Conservation (phyloP, 768 basidiomycete genomes). For the Termitomyces sp. region DNA sequence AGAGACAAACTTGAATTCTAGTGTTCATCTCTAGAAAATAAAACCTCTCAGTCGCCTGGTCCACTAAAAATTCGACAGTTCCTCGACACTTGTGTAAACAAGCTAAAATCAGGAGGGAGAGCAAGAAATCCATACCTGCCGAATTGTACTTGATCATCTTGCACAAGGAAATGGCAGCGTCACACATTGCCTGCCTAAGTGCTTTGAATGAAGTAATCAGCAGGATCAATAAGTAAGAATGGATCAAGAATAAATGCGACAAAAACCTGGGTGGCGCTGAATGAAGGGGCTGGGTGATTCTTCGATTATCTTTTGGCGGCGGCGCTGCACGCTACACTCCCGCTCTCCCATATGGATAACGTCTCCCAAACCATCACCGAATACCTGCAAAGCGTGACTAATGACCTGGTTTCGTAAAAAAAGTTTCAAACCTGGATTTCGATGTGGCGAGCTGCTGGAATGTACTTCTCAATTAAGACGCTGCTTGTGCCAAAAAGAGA, state of each 20-base stretch:
- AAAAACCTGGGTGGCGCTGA: conserved; percentile 32
- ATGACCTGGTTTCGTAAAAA: not conserved
- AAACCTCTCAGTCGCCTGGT: conserved; percentile 44
- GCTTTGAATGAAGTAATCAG: conserved; percentile 20
- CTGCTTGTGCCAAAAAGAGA: conserved; percentile 43
- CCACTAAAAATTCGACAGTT: conserved; percentile 64
- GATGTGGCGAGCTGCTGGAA: conserved; percentile 50
- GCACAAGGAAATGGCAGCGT: conserved; percentile 47
- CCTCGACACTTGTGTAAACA: conserved; percentile 26
- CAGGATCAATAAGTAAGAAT: not conserved
- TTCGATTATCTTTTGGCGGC: conserved; percentile 72
- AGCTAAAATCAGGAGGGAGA: not conserved
- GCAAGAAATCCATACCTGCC: conserved; percentile 34
- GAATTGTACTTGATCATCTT: conserved; percentile 48
- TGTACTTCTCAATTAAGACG: conserved; percentile 57
- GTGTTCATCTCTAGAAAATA: conserved; percentile 75
- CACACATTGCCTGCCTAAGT: conserved; percentile 39
- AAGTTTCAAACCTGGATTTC: conserved; percentile 49
- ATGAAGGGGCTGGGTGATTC: conserved; percentile 63
- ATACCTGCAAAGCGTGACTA: conserved; percentile 36
- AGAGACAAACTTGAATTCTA: conserved; percentile 41
- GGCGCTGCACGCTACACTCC: conserved; percentile 63
- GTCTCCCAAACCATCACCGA: conserved; percentile 56
- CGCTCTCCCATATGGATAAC: conserved; percentile 63
- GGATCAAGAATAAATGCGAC: conserved; percentile 5